Base-by-base conservation (phyloP, 208 protist species). In the Trypanosomatidae sp. region DNA sequence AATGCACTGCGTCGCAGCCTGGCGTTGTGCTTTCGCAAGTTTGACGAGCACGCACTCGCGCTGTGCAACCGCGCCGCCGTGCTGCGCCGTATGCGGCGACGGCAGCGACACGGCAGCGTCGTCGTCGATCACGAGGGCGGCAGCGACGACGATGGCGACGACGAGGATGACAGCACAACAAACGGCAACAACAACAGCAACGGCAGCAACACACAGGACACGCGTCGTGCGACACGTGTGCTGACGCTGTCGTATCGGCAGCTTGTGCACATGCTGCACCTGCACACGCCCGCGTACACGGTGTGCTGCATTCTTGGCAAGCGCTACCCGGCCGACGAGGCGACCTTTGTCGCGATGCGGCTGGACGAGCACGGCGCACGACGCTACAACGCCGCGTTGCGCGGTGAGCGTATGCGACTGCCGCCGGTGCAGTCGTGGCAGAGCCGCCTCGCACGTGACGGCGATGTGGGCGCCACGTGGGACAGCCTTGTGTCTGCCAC, bases 301-400 rank as follows among this genome's bases (percentile, higher is more conserved):
- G 78, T 97, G 15, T 94, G 92, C 62, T 86, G 71, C 41, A 45
- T 98, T n/a, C 54, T 96, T 0, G 95, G 95, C 18, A 95, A 96
- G 48, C 72, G 71, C 33, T 98, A 98, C 45, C 95, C 95, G 6
- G 20, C 32, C 4, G 84, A 39, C 6, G 59, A 57, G 44, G 68
- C 78, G n/a, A 75, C 70, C 23, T 97, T 97, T 25, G 7, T 35
- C 0, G 38, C 28, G 28, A 63, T 71, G 44, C 56, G 53, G 3
- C 69, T 87, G 23, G 23, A 65, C 26, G 2, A 51, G 37, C 37
- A 21, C 4, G 6, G 25, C 43, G 8, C 56, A 70, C 16, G 35
- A 23, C 15, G 57, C n/a, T 97, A 90, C 44, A 80, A 96, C 27
- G 27, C 62, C 0, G 22, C 51, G 6, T 38, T 56, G 6, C 73